phyloP scores from a whole-genome alignment of 306 rosid genomes.

The Nissolia schottii region DNA sequence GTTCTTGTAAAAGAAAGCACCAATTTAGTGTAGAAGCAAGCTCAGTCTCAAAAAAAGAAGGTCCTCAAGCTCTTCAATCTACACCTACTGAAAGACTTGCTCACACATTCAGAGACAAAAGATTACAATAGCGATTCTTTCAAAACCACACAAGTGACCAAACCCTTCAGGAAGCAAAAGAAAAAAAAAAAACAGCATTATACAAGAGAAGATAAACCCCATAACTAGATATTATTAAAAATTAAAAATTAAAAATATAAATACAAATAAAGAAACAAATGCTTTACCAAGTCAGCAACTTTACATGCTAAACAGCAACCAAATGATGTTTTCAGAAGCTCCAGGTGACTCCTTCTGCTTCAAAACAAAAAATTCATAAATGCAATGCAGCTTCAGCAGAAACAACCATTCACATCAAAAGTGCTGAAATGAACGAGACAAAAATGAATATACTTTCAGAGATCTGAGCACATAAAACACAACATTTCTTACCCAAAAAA shows the following conservation, averaged over 20 bases:
- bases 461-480: constrained; percentile 44
- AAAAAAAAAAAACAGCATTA: constrained; percentile 20
- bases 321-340: constrained; percentile 23
- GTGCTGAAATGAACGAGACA: constrained; percentile 22
- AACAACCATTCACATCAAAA: constrained; percentile 22
- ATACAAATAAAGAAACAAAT: too few relatives aligned
- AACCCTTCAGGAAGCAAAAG: constrained; percentile 27
- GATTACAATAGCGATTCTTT: constrained; percentile 6
- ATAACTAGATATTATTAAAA: neutral
- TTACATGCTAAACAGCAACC: constrained; percentile 16
- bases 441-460: constrained; percentile 29
- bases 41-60: constrained; percentile 16
- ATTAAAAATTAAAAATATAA: neutral
- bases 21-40: constrained; percentile 2
- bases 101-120: constrained; percentile 7
- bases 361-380: neutral
- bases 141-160: constrained; percentile 12
- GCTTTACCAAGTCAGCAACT: constrained; percentile 16
- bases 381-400: constrained; percentile 32
- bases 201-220: neutral
- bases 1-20: constrained; percentile 13
- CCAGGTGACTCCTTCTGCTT: constrained; percentile 17
- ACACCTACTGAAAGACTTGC: neutral
- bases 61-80: constrained; percentile 14
- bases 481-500: constrained; percentile 41